Conservation (phyloP, 352 stramenopile genomes). For the Saprolegnia parasitica region DNA sequence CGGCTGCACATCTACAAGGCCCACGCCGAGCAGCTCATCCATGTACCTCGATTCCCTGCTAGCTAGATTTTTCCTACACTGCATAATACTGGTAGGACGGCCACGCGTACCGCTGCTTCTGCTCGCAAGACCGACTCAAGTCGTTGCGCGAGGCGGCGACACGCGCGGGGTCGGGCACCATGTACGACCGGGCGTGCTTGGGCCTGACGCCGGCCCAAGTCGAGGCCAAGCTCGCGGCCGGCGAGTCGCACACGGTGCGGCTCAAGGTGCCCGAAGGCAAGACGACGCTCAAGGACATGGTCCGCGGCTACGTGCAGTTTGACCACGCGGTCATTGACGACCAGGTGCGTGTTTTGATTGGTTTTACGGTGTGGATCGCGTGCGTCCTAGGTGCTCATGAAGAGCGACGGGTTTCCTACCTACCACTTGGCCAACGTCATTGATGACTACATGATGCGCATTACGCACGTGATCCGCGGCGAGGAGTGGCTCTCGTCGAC, state of each 20-base stretch:
- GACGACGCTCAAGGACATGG: conserved; percentile 92
- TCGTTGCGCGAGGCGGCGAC: conserved; percentile 87
- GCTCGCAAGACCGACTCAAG: conserved; percentile 91
- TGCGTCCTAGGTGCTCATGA: conserved; percentile 60
- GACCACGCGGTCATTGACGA: conserved; percentile 86
- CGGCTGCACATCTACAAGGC: conserved; percentile 91
- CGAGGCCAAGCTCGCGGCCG: conserved; percentile 76
- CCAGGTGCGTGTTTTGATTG: conserved; percentile 43
- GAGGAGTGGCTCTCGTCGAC: conserved; percentile 92
- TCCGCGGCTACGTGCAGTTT: conserved; percentile 93
- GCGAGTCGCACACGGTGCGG: conserved; percentile 89
- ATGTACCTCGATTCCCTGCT: conserved; percentile 37
- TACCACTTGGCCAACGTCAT: conserved; percentile 93
- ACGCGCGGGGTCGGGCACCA: conserved; percentile 87
- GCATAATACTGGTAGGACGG: conserved; percentile 46
- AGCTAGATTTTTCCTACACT: background rate
- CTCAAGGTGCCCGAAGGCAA: conserved; percentile 93
- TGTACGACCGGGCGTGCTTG: conserved; percentile 97
- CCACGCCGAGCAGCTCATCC: conserved; percentile 83
- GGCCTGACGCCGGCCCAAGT: conserved; percentile 88
- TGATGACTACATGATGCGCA: conserved; percentile 96
- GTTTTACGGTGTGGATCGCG: too few relatives aligned
- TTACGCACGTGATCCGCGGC: conserved; percentile 96
- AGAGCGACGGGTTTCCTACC: conserved; percentile 90
- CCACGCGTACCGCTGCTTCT: conserved; percentile 97